phyloP scores from a whole-genome alignment of 495 filamentous ascomycete species.

The Penicillium desertorum region DNA sequence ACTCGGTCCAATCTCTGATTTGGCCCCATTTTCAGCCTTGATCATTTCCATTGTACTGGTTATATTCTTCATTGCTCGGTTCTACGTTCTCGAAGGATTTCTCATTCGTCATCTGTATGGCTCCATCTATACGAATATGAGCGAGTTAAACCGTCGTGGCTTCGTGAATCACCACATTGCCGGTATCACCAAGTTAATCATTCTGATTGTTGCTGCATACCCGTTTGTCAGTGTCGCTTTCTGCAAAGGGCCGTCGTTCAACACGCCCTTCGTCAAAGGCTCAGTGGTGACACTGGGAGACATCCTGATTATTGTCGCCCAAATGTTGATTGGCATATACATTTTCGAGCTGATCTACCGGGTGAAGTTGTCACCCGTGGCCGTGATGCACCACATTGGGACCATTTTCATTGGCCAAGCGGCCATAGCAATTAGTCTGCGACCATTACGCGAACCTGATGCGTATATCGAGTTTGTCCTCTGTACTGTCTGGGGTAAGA shows the following conservation, averaged over 20 bases:
- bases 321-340: slow-evolving; percentile 51
- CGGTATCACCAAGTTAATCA: slow-evolving; percentile 44
- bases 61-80: slow-evolving; percentile 43
- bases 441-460: slow-evolving; percentile 38
- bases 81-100: slow-evolving; percentile 46
- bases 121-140: slow-evolving; percentile 34
- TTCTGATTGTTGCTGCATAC: slow-evolving; percentile 44
- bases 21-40: slow-evolving; percentile 46
- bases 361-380: slow-evolving; percentile 42
- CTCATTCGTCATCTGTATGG: slow-evolving; percentile 41
- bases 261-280: slow-evolving; percentile 31
- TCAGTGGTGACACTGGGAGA: slow-evolving; percentile 43
- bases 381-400: slow-evolving; percentile 46
- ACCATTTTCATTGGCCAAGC: slow-evolving; percentile 50
- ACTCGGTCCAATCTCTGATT: slow-evolving; percentile 35
- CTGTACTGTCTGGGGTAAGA: slow-evolving; percentile 50
- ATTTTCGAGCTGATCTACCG: slow-evolving; percentile 51
- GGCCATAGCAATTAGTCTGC: slow-evolving; percentile 47
- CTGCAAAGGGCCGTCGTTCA: slow-evolving; percentile 30
- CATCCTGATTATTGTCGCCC: slow-evolving; percentile 41
- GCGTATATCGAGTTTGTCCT: slow-evolving; percentile 51
- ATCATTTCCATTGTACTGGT: slow-evolving; percentile 46
- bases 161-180: slow-evolving; percentile 55
- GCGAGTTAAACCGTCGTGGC: slow-evolving; percentile 41
- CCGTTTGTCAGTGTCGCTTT: slow-evolving; percentile 47